phyloP scores from a whole-genome alignment of 1,284 basidiomycete genomes.

The Fistulina hepatica region DNA sequence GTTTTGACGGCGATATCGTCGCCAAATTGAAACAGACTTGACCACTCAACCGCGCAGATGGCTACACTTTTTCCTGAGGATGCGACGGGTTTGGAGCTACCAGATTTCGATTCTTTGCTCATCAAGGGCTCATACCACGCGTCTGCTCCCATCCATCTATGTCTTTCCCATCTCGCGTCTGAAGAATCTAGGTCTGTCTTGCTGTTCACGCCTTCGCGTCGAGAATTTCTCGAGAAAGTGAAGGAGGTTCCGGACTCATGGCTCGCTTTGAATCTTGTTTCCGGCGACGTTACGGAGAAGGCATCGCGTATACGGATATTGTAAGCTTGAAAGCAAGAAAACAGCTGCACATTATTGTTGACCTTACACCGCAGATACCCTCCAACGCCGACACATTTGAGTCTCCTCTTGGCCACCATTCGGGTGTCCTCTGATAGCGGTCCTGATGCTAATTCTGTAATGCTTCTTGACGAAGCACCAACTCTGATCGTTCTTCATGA shows the following conservation, averaged over 20 bases:
- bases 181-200: constrained; percentile 28
- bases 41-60: too few relatives aligned
- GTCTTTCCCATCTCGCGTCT: constrained; percentile 35
- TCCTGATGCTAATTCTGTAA: constrained; percentile 24
- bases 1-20: too few relatives aligned
- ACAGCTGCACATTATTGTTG: constrained; percentile 10
- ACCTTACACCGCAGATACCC: constrained; percentile 47
- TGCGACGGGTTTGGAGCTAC: too few relatives aligned
- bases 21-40: too few relatives aligned
- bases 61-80: too few relatives aligned
- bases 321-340: constrained; percentile 24
- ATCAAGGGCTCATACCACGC: constrained; percentile 43
- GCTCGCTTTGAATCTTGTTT: constrained; percentile 35
- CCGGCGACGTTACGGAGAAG: constrained; percentile 30
- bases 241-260: constrained; percentile 43
- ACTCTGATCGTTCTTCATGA: constrained; percentile 54
- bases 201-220: constrained; percentile 41
- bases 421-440: constrained; percentile 20
- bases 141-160: constrained; percentile 46
- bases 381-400: constrained; percentile 46
- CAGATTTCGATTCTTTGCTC: constrained; percentile 37
- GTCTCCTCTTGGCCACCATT: constrained; percentile 43
- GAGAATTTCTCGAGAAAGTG: constrained; percentile 31
- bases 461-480: constrained; percentile 35
- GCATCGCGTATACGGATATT: constrained; percentile 41